Evolutionary conservation across 805 yeast genomes (phyloP).

Genomic region (Ogataea siamensis): DNA sequence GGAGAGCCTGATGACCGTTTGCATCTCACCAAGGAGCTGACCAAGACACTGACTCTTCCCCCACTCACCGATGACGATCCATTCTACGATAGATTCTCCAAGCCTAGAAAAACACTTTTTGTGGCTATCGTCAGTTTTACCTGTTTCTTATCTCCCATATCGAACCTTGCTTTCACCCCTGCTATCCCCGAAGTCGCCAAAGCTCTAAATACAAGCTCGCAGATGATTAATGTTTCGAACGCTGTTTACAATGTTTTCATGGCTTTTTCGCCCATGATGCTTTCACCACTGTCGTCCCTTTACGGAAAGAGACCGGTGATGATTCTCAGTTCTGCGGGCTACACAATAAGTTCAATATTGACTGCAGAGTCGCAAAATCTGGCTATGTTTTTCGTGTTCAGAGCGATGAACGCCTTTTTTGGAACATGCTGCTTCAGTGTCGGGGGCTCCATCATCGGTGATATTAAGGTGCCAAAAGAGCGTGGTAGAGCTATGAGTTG

Average conservation of each 20-base stretch:
- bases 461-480: conserved; percentile 47
- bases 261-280: conserved; percentile 51
- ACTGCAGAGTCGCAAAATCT: conserved; percentile 48
- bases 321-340: conserved; percentile 39
- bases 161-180: conserved; percentile 47
- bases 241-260: conserved; percentile 50
- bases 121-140: conserved; percentile 37
- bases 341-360: conserved; percentile 21
- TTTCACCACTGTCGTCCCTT: conserved; percentile 49
- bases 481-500: conserved; percentile 53
- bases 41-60: conserved; percentile 18
- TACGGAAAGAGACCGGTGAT: conserved; percentile 50
- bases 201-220: conserved; percentile 44
- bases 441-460: conserved; percentile 52
- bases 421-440: conserved; percentile 56
- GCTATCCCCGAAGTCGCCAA: conserved; percentile 50
- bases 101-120: conserved; percentile 28
- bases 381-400: conserved; percentile 52
- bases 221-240: conserved; percentile 46
- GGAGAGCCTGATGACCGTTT: conserved; percentile 9
- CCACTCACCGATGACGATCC: conserved; percentile 29
- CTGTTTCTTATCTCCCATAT: conserved; percentile 45
- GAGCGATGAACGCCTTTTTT: conserved; percentile 49
- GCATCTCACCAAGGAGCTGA: conserved; percentile 14
- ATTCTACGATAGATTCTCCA: conserved; percentile 28